Evolutionary conservation across 805 yeast species (phyloP).

Genomic region (Candida sonorensis): DNA sequence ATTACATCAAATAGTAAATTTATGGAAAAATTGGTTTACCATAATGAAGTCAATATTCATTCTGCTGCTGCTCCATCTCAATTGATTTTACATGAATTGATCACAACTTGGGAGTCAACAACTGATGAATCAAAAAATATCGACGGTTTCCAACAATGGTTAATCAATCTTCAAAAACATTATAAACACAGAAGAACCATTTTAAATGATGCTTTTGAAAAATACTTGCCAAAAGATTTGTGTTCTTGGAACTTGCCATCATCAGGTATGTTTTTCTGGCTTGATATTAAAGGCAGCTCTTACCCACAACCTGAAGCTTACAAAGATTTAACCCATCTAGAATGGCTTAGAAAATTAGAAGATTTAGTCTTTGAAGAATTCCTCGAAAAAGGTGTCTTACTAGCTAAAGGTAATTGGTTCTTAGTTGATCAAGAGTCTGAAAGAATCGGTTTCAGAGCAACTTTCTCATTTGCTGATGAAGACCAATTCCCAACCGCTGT

Average conservation of each 20-base stretch:
- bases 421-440: constrained; percentile 16
- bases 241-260: constrained; percentile 35
- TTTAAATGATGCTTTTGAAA: constrained; percentile 45
- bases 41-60: constrained; percentile 67
- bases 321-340: constrained; percentile 25
- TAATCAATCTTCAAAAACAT: constrained; percentile 50
- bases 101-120: constrained; percentile 47
- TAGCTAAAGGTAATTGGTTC: constrained; percentile 31
- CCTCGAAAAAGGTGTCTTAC: constrained; percentile 19
- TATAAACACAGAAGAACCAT: constrained; percentile 59
- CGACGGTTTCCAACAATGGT: constrained; percentile 68
- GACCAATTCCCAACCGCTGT: constrained; percentile 19
- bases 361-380: constrained; percentile 18
- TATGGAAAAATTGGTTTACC: constrained; percentile 44
- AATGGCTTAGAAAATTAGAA: constrained; percentile 28
- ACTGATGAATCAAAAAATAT: constrained; percentile 22
- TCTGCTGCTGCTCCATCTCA: constrained; percentile 71
- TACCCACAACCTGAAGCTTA: constrained; percentile 30
- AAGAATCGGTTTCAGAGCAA: constrained; percentile 26
- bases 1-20: constrained; percentile 56
- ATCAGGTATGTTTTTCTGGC: constrained; percentile 39
- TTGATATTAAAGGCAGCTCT: constrained; percentile 33
- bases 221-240: constrained; percentile 38
- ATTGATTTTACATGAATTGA: constrained; percentile 47
- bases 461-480: constrained; percentile 24